These are phyloP conservation scores for Omphalea diandra DNA, from an alignment of 441 rosid genomes.

Conservation along the genomic window DNA sequence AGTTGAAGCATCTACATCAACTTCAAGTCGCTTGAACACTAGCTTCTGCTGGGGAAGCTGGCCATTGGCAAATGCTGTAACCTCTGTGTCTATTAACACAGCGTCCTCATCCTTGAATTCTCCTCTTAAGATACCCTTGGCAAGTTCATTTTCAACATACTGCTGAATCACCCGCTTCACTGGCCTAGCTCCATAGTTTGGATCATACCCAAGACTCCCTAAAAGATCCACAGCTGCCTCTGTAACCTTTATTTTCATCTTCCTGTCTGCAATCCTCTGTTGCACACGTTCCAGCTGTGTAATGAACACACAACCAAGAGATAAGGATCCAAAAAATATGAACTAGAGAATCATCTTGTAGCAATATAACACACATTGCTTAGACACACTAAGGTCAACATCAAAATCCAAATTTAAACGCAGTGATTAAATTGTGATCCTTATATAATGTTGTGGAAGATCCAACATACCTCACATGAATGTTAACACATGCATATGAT, in stretches of 20 bases:
- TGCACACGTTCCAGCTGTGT: conserved; percentile 96
- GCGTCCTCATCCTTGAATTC: conserved; percentile 83
- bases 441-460: too few species aligned
- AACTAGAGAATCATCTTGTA: not conserved
- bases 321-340: not conserved
- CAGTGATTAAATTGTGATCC: too few species aligned
- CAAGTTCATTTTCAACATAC: conserved; percentile 88
- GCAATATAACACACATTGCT: not conserved
- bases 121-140: conserved; percentile 92
- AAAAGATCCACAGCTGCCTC: conserved; percentile 81
- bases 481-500: not conserved
- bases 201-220: conserved; percentile 89
- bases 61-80: conserved; percentile 63
- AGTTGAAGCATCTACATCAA: conserved; percentile 29
- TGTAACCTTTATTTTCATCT: conserved; percentile 67
- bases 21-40: conserved; percentile 50
- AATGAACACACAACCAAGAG: conserved; percentile 21
- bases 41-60: conserved; percentile 87
- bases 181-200: conserved; percentile 97
- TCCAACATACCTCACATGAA: too few species aligned
- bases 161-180: conserved; percentile 97
- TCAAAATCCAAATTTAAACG: not conserved
- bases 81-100: conserved; percentile 65
- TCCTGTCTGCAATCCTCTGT: conserved; percentile 80
- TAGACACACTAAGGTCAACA: not conserved